Conservation (phyloP, 768 basidiomycete genomes). For the Serendipita vermifera region DNA sequence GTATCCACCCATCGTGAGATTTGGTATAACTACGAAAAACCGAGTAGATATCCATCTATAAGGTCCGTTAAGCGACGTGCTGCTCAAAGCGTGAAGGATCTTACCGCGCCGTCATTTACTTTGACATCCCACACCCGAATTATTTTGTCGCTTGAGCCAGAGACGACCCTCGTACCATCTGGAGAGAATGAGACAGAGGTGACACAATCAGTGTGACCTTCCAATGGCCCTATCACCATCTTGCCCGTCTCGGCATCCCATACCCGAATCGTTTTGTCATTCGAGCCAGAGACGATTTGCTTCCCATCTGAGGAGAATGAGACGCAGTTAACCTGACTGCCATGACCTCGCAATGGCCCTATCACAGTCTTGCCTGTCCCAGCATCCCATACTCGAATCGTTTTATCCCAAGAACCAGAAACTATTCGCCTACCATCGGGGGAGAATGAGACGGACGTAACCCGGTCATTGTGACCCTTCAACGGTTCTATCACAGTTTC, state of each 20-base stretch:
- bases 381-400: slow-evolving; percentile 15
- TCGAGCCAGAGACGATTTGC: background rate
- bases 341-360: slow-evolving; percentile 18
- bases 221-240: slow-evolving; percentile 19
- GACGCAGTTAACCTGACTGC: slow-evolving; percentile 14
- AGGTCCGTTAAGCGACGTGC: no score
- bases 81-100: no score
- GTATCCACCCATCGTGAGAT: no score
- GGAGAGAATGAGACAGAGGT: background rate
- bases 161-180: background rate
- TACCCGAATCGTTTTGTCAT: background rate
- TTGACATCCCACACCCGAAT: background rate
- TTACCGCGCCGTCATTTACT: no score
- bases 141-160: background rate
- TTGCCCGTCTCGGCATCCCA: slow-evolving; percentile 15
- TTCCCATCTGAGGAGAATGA: background rate
- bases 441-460: slow-evolving; percentile 15
- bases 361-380: slow-evolving; percentile 19
- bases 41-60: no score
- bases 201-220: slow-evolving; percentile 21
- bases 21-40: no score
- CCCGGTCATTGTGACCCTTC: slow-evolving; percentile 16
- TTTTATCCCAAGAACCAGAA: slow-evolving; percentile 10
- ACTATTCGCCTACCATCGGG: background rate
- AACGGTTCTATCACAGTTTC: slow-evolving; percentile 16